Evolutionary conservation across 495 filamentous ascomycete genomes (phyloP), one percentile per base, ranked within the genome.

Genomic region (Rostrohypoxylon terebratum): DNA sequence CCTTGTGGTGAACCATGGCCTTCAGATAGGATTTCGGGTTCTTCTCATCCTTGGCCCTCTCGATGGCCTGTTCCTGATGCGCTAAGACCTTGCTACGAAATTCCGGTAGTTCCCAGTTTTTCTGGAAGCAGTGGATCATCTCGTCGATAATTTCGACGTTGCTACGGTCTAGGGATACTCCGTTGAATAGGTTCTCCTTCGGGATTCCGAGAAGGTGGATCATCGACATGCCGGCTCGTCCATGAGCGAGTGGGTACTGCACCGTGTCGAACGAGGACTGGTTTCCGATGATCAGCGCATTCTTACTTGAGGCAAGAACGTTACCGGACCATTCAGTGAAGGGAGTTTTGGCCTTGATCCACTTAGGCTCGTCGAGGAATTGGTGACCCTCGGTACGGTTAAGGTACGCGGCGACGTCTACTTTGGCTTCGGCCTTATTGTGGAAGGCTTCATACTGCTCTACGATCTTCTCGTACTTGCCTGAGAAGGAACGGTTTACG

Each of bases 121-220:
- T 10, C 21, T 48, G 25, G 58, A 81, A 81, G n/a, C 77, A 71
- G 1, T n/a, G 16, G 23, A 72, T 68, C 63, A 79, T 66, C n/a
- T 78, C 76, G 40, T 75, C 57, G 44, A 81, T 60, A 10, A 77
- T 38, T 21, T 9, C 34, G 16, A 71, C 75, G 36, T 36, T 69
- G 1, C 21, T 21, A 3, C 54, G 51, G 21, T 59, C n/a, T 1
- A 78, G 76, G 4, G 77, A 70, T 8, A 81, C 79, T 2, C 71
- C 73, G 64, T 81, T 81, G 73, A 71, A 79, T n/a, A 81, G 54
- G 1, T 59, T 58, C n/a, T 36, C 67, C 47, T 74, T 76, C 2
- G 79, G 59, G 16, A 81, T 79, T n/a, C 74, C 74, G 1, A 81
- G 58, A 14, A 73, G 61, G 42, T 81, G 79, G n/a, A 74, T 31